phyloP scores from a whole-genome alignment of 2,329 filamentous ascomycete species.

The Ophiostoma sp. region DNA sequence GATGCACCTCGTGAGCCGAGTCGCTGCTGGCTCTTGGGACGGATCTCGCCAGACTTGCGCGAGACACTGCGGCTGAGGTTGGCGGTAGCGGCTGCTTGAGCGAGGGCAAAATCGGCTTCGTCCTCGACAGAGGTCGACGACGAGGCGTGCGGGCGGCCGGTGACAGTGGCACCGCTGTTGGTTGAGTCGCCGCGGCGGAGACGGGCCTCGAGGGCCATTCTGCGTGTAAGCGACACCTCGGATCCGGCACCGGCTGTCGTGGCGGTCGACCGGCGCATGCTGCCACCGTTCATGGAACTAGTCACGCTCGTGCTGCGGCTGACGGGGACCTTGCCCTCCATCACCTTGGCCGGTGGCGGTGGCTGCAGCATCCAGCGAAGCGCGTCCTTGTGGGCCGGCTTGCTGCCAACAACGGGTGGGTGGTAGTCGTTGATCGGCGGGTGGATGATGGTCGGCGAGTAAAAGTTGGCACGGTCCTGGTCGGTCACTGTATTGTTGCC shows the following conservation, averaged over 20 bases:
- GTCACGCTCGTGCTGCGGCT: slow-evolving; percentile 61
- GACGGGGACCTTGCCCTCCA: slow-evolving; percentile 80
- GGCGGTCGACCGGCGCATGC: background rate
- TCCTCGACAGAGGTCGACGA: slow-evolving; percentile 32
- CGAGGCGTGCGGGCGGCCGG: background rate
- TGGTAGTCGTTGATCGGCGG: slow-evolving; percentile 85
- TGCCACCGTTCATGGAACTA: slow-evolving; percentile 51
- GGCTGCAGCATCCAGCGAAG: slow-evolving; percentile 92
- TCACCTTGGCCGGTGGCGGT: slow-evolving; percentile 83
- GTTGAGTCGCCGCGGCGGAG: slow-evolving; percentile 26
- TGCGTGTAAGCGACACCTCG: slow-evolving; percentile 26
- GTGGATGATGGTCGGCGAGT: slow-evolving; percentile 53
- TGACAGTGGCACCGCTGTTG: slow-evolving; percentile 17
- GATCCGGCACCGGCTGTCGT: slow-evolving; percentile 17
- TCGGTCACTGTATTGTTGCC: slow-evolving; percentile 42
- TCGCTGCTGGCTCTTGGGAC: slow-evolving; percentile 22
- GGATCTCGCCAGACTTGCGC: slow-evolving; percentile 24
- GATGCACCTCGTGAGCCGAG: background rate
- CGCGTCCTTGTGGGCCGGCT: slow-evolving; percentile 66
- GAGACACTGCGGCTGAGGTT: slow-evolving; percentile 32
- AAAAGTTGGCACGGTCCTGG: slow-evolving; percentile 58
- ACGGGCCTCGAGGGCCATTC: slow-evolving; percentile 27
- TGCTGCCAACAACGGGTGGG: slow-evolving; percentile 78
- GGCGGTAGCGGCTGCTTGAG: background rate
- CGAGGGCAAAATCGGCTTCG: slow-evolving; percentile 33